Conservation (phyloP, 192 early-diverging fungal genomes). For the Entrophospora sp. region DNA sequence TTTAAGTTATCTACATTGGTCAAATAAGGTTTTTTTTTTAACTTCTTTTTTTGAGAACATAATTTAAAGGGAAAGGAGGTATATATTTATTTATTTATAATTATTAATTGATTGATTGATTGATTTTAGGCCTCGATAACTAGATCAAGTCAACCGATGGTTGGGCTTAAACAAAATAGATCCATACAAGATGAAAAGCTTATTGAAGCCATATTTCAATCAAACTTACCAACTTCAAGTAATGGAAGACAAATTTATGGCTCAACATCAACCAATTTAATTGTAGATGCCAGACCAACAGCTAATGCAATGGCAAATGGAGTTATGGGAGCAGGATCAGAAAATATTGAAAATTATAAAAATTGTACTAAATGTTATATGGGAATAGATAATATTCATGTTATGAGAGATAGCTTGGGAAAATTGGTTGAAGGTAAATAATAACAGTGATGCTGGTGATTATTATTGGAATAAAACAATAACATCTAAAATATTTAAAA, state of each 20-base stretch:
- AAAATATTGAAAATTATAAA: constrained; percentile 88
- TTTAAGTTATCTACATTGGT: constrained; percentile 79
- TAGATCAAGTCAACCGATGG: constrained; percentile 89
- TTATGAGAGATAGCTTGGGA: constrained; percentile 84
- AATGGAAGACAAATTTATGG: constrained; percentile 41
- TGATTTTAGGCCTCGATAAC: constrained; percentile 70
- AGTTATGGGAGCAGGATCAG: constrained; percentile 88
- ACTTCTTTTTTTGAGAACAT: background rate
- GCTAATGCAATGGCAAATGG: constrained; percentile 91
- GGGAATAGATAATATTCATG: constrained; percentile 98
- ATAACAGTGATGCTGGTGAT: background rate
- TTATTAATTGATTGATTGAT: background rate
- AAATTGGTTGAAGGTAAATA: constrained; percentile 71
- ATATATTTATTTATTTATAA: background rate
- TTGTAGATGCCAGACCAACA: constrained; percentile 92
- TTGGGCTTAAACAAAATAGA: constrained; percentile 88
- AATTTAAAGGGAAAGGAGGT: too few species aligned
- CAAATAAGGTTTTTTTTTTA: constrained; percentile 48
- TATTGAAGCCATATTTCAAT: constrained; percentile 82
- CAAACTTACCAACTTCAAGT: constrained; percentile 33
- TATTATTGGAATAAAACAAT: background rate
- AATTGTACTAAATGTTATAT: constrained; percentile 79
- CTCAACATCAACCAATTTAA: constrained; percentile 59
- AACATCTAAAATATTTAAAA: too few species aligned
- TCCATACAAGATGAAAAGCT: constrained; percentile 97